These are phyloP conservation scores for Mycena citricolor DNA, from an alignment of 1,284 basidiomycete species.

Conservation along the genomic window DNA sequence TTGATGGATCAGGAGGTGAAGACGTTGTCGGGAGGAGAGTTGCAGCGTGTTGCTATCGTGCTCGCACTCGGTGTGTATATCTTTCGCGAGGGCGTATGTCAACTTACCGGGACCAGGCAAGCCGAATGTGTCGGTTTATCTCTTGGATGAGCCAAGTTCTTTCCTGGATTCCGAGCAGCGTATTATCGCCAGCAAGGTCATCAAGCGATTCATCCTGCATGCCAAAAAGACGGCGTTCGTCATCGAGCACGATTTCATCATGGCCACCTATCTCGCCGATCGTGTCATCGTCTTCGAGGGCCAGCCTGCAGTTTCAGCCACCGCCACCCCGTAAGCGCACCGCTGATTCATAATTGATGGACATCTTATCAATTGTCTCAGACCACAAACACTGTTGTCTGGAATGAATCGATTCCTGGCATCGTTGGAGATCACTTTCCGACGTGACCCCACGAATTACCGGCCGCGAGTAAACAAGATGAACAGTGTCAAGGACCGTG, in stretches of 20 bases:
- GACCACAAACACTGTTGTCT: slow-evolving; percentile 79
- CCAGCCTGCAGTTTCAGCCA: slow-evolving; percentile 77
- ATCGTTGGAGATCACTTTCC: slow-evolving; percentile 92
- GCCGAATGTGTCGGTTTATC: slow-evolving; percentile 80
- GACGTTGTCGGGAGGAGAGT: slow-evolving; percentile 93
- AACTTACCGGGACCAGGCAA: slow-evolving; percentile 46
- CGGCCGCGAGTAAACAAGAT: slow-evolving; percentile 93
- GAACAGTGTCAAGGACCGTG: slow-evolving; percentile 89
- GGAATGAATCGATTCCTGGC: slow-evolving; percentile 94
- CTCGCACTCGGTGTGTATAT: slow-evolving; percentile 68
- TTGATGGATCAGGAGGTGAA: slow-evolving; percentile 97
- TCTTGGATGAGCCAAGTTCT: slow-evolving; percentile 85
- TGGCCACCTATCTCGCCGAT: slow-evolving; percentile 96
- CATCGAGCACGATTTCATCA: slow-evolving; percentile 98
- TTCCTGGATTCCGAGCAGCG: slow-evolving; percentile 98
- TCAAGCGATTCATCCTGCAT: slow-evolving; percentile 94
- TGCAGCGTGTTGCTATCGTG: slow-evolving; percentile 94
- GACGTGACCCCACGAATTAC: slow-evolving; percentile 94
- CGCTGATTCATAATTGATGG: slow-evolving; percentile 16
- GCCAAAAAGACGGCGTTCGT: slow-evolving; percentile 96
- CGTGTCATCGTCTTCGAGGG: slow-evolving; percentile 96
- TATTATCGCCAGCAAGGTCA: slow-evolving; percentile 95
- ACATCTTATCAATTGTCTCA: slow-evolving; percentile 32
- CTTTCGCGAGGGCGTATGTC: neutral
- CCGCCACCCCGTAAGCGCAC: slow-evolving; percentile 74